These are phyloP conservation scores for Daldinia eschscholtzii DNA, from an alignment of 2,329 filamentous ascomycete genomes.

Conservation along the genomic window DNA sequence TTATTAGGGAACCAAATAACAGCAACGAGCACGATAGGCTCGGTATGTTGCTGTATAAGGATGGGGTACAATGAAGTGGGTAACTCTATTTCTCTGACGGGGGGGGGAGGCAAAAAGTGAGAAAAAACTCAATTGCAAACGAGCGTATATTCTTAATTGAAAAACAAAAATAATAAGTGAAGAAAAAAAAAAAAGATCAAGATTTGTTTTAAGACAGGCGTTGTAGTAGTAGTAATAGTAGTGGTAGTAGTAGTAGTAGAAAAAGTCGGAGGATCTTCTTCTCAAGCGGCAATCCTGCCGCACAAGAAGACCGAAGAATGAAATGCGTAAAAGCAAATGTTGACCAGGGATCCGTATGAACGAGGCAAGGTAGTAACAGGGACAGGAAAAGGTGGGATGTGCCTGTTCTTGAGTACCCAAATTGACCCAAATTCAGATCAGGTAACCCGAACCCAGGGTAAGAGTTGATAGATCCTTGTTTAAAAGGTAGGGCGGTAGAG, in stretches of 20 bases:
- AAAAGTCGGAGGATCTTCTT: conserved; percentile 30
- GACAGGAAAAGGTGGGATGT: conserved; percentile 43
- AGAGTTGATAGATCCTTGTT: conserved; percentile 34
- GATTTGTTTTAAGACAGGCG: conserved; percentile 26
- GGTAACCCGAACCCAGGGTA: conserved; percentile 44
- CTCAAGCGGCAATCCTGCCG: conserved; percentile 31
- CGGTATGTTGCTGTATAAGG: conserved; percentile 18
- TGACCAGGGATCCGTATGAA: conserved; percentile 35
- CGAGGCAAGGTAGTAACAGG: conserved; percentile 33
- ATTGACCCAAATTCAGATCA: conserved; percentile 42
- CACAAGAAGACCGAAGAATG: conserved; percentile 41
- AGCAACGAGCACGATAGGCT: conserved; percentile 12
- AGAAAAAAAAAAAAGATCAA: neutral
- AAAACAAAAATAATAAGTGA: conserved; percentile 20
- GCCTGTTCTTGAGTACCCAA: conserved; percentile 35
- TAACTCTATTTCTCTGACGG: conserved; percentile 29
- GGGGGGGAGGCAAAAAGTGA: conserved; percentile 14
- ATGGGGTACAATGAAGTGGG: conserved; percentile 34
- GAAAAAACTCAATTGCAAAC: conserved; percentile 34
- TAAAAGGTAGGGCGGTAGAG: conserved; percentile 35
- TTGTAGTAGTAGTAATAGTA: conserved; percentile 37
- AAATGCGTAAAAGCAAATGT: conserved; percentile 33
- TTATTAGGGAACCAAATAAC: conserved; percentile 22
- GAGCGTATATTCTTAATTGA: conserved; percentile 33
- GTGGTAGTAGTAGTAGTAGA: no score